phyloP scores from a whole-genome alignment of 163 green algal genomes.

The Scenedesmus sp. region DNA sequence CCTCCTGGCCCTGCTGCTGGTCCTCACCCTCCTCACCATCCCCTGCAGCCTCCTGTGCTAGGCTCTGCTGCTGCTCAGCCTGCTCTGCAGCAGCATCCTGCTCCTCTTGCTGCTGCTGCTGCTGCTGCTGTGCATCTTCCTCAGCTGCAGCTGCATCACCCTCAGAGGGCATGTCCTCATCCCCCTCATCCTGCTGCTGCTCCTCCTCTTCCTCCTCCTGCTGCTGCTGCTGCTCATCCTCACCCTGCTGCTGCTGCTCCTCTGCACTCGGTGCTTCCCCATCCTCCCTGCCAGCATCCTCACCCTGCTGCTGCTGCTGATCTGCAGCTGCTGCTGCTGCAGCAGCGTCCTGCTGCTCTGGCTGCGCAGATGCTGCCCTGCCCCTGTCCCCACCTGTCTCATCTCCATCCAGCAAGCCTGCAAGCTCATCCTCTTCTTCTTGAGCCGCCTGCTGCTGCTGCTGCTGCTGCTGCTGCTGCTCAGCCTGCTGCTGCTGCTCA shows the following conservation, averaged over 20 bases:
- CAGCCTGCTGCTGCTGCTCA: slow-evolving; percentile 14
- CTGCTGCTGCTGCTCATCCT: background rate
- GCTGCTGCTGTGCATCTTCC: background rate
- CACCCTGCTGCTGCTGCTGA: slow-evolving; percentile 1
- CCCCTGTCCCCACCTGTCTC: background rate
- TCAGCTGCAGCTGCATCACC: background rate
- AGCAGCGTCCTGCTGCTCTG: slow-evolving; percentile 12
- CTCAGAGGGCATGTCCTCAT: slow-evolving; percentile 1
- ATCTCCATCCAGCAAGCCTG: background rate
- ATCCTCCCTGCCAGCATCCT: background rate
- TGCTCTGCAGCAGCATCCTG: background rate
- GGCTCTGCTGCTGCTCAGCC: background rate
- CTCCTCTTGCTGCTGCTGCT: slow-evolving; percentile 12
- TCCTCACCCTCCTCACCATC: background rate
- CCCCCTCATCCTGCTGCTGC: background rate
- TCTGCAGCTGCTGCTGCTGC: background rate
- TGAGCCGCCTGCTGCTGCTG: background rate
- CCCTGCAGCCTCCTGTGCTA: background rate
- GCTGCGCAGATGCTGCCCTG: slow-evolving; percentile 16
- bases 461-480: background rate
- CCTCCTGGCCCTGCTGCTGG: slow-evolving; percentile 17
- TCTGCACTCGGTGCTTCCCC: background rate
- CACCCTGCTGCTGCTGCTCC: background rate
- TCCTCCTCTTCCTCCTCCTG: background rate
- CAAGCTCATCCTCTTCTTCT: slow-evolving; percentile 30